These are phyloP conservation scores for Xylaria venustula DNA, from an alignment of 495 filamentous ascomycete species.

Conservation along the genomic window DNA sequence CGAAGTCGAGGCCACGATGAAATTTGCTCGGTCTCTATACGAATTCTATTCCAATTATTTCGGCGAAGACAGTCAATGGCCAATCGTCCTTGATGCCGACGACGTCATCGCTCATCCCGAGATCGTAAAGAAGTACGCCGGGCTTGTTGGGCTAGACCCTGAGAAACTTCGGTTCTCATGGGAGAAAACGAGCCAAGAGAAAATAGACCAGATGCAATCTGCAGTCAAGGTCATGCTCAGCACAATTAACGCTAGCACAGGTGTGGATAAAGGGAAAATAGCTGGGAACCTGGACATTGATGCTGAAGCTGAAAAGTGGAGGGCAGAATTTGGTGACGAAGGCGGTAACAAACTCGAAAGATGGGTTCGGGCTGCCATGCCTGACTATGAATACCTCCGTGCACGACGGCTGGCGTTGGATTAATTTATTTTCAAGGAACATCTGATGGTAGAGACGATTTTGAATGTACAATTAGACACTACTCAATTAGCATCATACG, in stretches of 20 bases:
- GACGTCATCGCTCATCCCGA: conserved; percentile 41
- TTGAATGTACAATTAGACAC: too few species aligned
- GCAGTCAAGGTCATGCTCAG: conserved; percentile 28
- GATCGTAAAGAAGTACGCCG: conserved; percentile 32
- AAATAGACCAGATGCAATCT: neutral
- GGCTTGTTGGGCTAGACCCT: conserved; percentile 36
- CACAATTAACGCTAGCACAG: conserved; percentile 33
- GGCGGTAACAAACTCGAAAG: conserved; percentile 32
- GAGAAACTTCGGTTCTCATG: conserved; percentile 38
- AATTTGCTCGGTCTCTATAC: conserved; percentile 35
- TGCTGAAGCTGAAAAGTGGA: conserved; percentile 45
- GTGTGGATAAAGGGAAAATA: conserved; percentile 38
- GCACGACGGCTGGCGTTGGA: conserved; percentile 26
- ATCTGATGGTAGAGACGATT: too few species aligned
- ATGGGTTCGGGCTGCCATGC: conserved; percentile 41
- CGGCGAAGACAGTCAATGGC: conserved; percentile 20
- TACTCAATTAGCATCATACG: too few species aligned
- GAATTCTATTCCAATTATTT: conserved; percentile 34
- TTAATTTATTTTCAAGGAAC: too few species aligned
- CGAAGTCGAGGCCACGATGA: conserved; percentile 24
- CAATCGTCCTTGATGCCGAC: conserved; percentile 45
- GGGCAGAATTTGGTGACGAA: conserved; percentile 45
- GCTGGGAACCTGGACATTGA: conserved; percentile 34
- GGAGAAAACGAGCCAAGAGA: conserved; percentile 24
- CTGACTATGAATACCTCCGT: conserved; percentile 48